Percentiles rank a stretch among this genome's conserved stretches.
Evolutionary conservation across 1,284 basidiomycete species (phyloP).

Genomic region (Rhodotorula sp.): DNA sequence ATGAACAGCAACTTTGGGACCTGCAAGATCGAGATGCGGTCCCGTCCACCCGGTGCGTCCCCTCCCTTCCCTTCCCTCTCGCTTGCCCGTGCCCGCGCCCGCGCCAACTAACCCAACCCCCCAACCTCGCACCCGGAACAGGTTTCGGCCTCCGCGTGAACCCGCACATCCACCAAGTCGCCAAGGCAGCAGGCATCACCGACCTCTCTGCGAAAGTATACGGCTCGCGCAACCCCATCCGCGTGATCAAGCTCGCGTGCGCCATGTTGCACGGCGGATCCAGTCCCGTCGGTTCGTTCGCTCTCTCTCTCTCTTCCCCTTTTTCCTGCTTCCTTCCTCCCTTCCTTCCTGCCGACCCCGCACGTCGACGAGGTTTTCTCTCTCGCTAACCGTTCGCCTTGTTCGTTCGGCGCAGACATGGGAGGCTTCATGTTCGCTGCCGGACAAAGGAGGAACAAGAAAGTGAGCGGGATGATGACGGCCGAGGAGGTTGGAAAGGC

Average conservation of each 20-base stretch:
- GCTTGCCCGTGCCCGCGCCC: too few relatives aligned
- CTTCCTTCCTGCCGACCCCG: too few relatives aligned
- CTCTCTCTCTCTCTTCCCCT: background rate
- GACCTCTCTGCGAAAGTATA: conserved; percentile 92
- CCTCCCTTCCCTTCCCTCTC: too few relatives aligned
- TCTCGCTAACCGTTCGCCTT: background rate
- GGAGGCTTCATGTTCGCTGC: conserved; percentile 38
- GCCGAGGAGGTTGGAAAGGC: conserved; percentile 42
- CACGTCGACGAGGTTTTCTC: too few relatives aligned
- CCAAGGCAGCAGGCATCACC: conserved; percentile 89
- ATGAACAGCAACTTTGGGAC: conserved; percentile 79
- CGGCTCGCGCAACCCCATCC: conserved; percentile 81
- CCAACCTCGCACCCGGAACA: conserved; percentile 17
- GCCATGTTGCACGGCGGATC: conserved; percentile 42
- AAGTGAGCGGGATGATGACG: conserved; percentile 44
- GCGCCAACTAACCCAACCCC: background rate
- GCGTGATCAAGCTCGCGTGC: conserved; percentile 52
- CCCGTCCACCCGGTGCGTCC: conserved; percentile 61
- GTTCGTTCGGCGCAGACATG: conserved; percentile 27
- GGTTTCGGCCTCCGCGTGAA: conserved; percentile 92
- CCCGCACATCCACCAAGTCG: conserved; percentile 77
- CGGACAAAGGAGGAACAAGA: conserved; percentile 42
- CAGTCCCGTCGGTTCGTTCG: conserved; percentile 40
- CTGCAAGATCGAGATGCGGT: conserved; percentile 78
- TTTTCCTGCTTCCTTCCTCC: too few relatives aligned